A percentile compares a stretch with the other conserved stretches of the same genome.
Evolutionary conservation across 2,329 filamentous ascomycete species (phyloP).

Genomic region (Dothideomycetidae sp.): DNA sequence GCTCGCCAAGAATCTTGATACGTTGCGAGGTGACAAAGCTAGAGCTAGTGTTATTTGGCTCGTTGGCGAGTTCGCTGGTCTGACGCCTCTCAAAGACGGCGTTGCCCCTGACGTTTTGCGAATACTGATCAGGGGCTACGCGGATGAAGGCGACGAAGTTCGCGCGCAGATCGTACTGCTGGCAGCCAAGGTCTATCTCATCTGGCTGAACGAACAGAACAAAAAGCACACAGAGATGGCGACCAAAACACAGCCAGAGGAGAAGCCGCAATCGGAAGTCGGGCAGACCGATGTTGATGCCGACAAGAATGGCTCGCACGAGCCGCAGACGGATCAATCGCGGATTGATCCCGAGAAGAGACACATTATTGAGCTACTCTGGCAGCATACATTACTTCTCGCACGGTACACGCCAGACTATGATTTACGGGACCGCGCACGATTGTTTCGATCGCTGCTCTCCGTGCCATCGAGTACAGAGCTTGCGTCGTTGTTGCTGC

Average conservation of each 20-base stretch:
- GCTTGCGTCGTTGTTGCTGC: constrained; percentile 74
- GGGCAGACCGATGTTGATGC: no score
- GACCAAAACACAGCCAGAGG: constrained; percentile 12
- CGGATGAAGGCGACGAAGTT: constrained; percentile 67
- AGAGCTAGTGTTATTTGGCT: constrained; percentile 95
- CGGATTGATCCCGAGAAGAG: constrained; percentile 18
- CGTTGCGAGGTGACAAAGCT: constrained; percentile 72
- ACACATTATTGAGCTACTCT: constrained; percentile 63
- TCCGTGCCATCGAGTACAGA: constrained; percentile 60
- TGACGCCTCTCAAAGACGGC: constrained; percentile 60
- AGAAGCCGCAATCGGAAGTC: constrained; percentile 18
- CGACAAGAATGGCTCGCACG: constrained; percentile 15
- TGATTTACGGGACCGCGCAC: constrained; percentile 79
- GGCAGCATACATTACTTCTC: constrained; percentile 71
- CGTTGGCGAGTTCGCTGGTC: constrained; percentile 80
- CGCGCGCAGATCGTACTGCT: constrained; percentile 86
- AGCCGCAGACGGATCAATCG: constrained; percentile 12
- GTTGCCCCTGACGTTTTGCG: constrained; percentile 86
- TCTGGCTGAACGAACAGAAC: constrained; percentile 57
- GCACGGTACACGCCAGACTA: constrained; percentile 90
- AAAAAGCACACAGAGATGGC: constrained; percentile 22
- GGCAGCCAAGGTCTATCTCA: constrained; percentile 91
- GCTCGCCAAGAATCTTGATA: constrained; percentile 81
- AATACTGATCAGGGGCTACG: constrained; percentile 73
- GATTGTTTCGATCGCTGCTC: constrained; percentile 76